phyloP scores from a whole-genome alignment of 345 rosid species.

The Geranium brycei region DNA sequence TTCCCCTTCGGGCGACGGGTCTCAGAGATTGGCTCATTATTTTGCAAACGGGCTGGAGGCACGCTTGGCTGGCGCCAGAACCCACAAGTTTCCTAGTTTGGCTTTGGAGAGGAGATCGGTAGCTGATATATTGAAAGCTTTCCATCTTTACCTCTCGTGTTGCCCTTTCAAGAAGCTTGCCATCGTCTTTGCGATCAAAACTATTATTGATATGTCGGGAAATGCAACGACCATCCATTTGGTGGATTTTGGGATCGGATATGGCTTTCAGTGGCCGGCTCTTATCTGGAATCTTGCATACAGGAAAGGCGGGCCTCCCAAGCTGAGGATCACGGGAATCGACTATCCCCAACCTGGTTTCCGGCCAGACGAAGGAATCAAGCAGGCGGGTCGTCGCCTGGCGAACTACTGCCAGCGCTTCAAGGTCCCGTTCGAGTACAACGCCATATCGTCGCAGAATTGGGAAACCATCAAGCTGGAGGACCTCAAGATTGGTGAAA shows the following conservation, averaged over 20 bases:
- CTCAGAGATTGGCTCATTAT: slow-evolving; percentile 35
- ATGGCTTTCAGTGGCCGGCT: background rate
- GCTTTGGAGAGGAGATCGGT: slow-evolving; percentile 12
- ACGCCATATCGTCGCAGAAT: background rate
- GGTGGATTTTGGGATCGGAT: slow-evolving; percentile 24
- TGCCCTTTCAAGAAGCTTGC: slow-evolving; percentile 28
- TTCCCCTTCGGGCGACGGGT: slow-evolving; percentile 24
- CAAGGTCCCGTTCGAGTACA: background rate
- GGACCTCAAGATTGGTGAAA: background rate
- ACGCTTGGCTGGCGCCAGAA: slow-evolving; percentile 10
- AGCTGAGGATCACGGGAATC: background rate
- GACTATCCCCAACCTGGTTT: background rate
- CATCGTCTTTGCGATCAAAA: slow-evolving; percentile 20
- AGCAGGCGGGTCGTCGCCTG: slow-evolving; percentile 1
- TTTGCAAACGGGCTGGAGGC: slow-evolving; percentile 41
- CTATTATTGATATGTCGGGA: slow-evolving; percentile 19
- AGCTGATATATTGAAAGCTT: slow-evolving; percentile 26
- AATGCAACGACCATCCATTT: slow-evolving; percentile 26
- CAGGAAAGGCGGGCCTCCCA: background rate
- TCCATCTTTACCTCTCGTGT: slow-evolving; percentile 17
- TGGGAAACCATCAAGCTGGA: background rate
- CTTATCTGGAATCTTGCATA: background rate
- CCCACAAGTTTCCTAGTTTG: slow-evolving; percentile 7
- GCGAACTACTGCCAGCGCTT: slow-evolving; percentile 1
- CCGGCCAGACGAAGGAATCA: background rate